phyloP scores from a whole-genome alignment of 1,284 basidiomycete genomes.

The Fomitopsis schrenkii region DNA sequence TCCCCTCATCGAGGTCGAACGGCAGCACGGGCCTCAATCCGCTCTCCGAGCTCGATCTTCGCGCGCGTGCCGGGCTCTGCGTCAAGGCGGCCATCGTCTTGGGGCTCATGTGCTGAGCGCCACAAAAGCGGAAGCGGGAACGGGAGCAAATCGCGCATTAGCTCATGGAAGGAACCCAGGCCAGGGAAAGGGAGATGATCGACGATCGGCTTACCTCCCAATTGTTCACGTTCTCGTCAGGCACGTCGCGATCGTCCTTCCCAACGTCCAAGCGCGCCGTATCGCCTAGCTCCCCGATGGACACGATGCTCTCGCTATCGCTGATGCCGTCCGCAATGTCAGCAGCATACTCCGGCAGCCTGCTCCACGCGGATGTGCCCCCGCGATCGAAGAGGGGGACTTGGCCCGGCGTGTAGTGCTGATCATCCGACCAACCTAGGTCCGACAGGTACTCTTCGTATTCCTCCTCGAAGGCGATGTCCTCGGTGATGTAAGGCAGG shows the following conservation, averaged over 20 bases:
- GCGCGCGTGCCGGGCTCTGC: slow-evolving; percentile 77
- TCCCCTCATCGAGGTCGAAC: slow-evolving; percentile 72
- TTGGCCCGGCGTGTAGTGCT: slow-evolving; percentile 28
- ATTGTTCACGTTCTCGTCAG: slow-evolving; percentile 83
- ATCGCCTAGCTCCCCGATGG: slow-evolving; percentile 82
- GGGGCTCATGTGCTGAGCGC: slow-evolving; percentile 84
- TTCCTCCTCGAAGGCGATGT: slow-evolving; percentile 84
- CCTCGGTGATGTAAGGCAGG: slow-evolving; percentile 79
- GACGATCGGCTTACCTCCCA: slow-evolving; percentile 73
- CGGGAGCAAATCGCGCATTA: not conserved
- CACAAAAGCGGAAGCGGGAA: not conserved
- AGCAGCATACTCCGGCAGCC: slow-evolving; percentile 65
- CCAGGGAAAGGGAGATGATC: not conserved
- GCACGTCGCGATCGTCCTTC: slow-evolving; percentile 56
- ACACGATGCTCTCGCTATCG: slow-evolving; percentile 86
- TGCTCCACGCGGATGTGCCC: slow-evolving; percentile 72
- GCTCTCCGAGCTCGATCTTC: slow-evolving; percentile 75
- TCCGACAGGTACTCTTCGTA: slow-evolving; percentile 87
- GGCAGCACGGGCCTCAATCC: slow-evolving; percentile 81
- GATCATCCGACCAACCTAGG: slow-evolving; percentile 66
- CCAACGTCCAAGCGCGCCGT: slow-evolving; percentile 64
- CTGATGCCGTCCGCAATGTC: slow-evolving; percentile 80
- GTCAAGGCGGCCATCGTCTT: slow-evolving; percentile 89
- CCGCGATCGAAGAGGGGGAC: slow-evolving; percentile 33
- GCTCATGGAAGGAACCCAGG: not conserved